Percentiles rank a stretch among this genome's conserved stretches.
These are phyloP conservation scores for Phytophthora aleatoria DNA, from an alignment of 352 stramenopile genomes.

Conservation along the genomic window DNA sequence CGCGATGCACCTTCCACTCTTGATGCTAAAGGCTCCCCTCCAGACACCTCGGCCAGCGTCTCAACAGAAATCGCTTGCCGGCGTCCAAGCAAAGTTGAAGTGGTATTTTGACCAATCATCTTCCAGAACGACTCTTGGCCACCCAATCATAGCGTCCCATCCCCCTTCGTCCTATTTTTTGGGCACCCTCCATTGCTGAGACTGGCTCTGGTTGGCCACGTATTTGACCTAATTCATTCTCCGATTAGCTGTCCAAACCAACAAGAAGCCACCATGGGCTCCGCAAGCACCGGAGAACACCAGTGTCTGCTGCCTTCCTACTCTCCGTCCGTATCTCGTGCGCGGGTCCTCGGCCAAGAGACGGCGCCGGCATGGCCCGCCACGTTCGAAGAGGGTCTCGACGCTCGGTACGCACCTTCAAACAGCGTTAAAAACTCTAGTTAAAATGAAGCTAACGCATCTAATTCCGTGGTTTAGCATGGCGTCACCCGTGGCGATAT, in stretches of 20 bases:
- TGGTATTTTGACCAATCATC: background rate
- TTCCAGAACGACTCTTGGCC: slow-evolving; percentile 4
- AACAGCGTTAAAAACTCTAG: background rate
- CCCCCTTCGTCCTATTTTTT: slow-evolving; percentile 14
- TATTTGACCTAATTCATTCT: slow-evolving; percentile 15
- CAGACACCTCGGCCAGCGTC: background rate
- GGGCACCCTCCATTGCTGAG: slow-evolving; percentile 10
- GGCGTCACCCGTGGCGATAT: slow-evolving; percentile 53
- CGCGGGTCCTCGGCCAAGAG: slow-evolving; percentile 36
- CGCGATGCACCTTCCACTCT: too few species aligned
- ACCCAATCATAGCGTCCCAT: slow-evolving; percentile 30
- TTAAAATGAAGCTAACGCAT: background rate
- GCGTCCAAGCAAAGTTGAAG: background rate
- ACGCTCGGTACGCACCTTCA: slow-evolving; percentile 40
- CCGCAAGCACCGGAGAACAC: slow-evolving; percentile 21
- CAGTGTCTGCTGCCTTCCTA: slow-evolving; percentile 67
- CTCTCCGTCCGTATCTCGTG: slow-evolving; percentile 52
- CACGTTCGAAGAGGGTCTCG: slow-evolving; percentile 79
- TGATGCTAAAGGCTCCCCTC: too few species aligned
- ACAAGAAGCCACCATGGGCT: slow-evolving; percentile 25
- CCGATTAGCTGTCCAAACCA: background rate
- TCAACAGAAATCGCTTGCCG: background rate
- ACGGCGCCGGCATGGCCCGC: slow-evolving; percentile 57
- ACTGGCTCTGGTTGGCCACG: slow-evolving; percentile 10
- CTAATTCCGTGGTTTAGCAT: slow-evolving; percentile 30